Conservation (phyloP, 805 yeast genomes). For the Wickerhamomyces sydowiorum region DNA sequence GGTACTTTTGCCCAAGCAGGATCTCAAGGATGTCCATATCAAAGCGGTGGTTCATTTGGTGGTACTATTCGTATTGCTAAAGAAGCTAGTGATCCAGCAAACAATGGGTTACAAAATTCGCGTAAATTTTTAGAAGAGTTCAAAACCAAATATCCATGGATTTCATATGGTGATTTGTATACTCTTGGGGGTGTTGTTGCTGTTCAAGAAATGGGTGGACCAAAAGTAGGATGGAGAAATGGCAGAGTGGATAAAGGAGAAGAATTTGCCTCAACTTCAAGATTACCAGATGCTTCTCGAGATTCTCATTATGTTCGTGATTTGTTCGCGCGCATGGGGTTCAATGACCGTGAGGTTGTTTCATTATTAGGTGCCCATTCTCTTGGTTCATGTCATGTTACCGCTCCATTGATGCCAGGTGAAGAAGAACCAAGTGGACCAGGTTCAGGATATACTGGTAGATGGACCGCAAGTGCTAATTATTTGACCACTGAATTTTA, state of each 20-base stretch:
- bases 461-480: constrained; percentile 84
- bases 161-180: constrained; percentile 74
- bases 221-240: constrained; percentile 74
- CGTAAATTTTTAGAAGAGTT: constrained; percentile 51
- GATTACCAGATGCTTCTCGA: constrained; percentile 67
- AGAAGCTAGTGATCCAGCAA: constrained; percentile 48
- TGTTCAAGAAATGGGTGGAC: constrained; percentile 74
- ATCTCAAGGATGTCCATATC: constrained; percentile 33
- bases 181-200: constrained; percentile 78
- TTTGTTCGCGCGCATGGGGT: constrained; percentile 61
- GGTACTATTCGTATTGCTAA: constrained; percentile 58
- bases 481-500: constrained; percentile 71
- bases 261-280: constrained; percentile 52
- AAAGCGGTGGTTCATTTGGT: constrained; percentile 63
- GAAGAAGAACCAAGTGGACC: constrained; percentile 17
- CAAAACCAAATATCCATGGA: constrained; percentile 56
- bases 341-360: constrained; percentile 67
- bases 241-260: constrained; percentile 64
- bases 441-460: constrained; percentile 79
- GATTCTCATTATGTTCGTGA: constrained; percentile 61
- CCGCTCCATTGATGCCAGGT: constrained; percentile 21
- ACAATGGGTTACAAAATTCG: constrained; percentile 45
- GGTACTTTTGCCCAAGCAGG: constrained; percentile 70
- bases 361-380: constrained; percentile 74
- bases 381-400: constrained; percentile 68